Percentiles rank a stretch among this genome's conserved stretches.
phyloP scores from a whole-genome alignment of 1,284 basidiomycete genomes.

The Ceratobasidium sp. region DNA sequence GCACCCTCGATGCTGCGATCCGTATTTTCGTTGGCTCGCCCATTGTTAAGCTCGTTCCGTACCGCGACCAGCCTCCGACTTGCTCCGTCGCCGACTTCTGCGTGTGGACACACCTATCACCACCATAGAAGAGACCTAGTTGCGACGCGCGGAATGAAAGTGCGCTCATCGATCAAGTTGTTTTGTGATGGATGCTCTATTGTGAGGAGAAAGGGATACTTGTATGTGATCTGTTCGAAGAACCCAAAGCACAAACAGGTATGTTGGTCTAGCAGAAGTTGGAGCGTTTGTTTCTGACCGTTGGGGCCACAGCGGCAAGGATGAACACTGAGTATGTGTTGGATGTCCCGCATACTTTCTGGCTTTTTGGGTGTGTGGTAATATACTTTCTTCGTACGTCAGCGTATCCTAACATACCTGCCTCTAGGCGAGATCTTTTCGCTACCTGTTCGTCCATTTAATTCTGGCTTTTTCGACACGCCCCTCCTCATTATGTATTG shows the following conservation, averaged over 20 bases:
- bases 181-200: slow-evolving; percentile 91
- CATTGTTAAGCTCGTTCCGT: slow-evolving; percentile 61
- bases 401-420: not conserved
- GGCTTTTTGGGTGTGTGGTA: not conserved
- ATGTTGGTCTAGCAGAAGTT: slow-evolving; percentile 48
- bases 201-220: slow-evolving; percentile 85
- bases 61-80: slow-evolving; percentile 52
- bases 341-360: not conserved
- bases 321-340: not conserved
- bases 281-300: not conserved
- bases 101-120: slow-evolving; percentile 47
- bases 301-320: slow-evolving; percentile 22
- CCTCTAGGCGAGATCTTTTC: not conserved
- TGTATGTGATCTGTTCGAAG: slow-evolving; percentile 92
- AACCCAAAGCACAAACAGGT: slow-evolving; percentile 99
- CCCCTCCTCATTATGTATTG: not conserved
- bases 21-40: slow-evolving; percentile 65
- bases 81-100: slow-evolving; percentile 49
- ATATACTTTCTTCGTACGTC: not conserved
- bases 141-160: slow-evolving; percentile 88
- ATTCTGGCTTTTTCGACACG: not conserved
- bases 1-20: slow-evolving; percentile 64
- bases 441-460: not conserved
- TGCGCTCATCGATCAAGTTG: slow-evolving; percentile 89
- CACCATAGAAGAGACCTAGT: slow-evolving; percentile 52